phyloP scores from a whole-genome alignment of 176 grass and related monocot genomes.

The Bromus sterilis region DNA sequence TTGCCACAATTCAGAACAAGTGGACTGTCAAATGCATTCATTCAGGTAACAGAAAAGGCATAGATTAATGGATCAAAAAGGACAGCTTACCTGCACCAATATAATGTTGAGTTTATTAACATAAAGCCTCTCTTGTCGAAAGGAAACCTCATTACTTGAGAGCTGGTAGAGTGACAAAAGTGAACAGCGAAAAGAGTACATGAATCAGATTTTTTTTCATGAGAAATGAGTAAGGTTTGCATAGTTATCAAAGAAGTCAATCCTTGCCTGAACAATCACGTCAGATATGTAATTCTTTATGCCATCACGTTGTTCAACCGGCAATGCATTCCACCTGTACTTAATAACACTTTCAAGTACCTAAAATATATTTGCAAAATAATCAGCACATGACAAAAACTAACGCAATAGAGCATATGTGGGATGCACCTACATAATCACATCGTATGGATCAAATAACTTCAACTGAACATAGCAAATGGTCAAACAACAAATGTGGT shows the following conservation, averaged over 20 bases:
- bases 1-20: conserved; percentile 11
- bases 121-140: conserved; percentile 92
- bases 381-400: conserved; percentile 3
- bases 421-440: neutral
- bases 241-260: neutral
- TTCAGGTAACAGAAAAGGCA: neutral
- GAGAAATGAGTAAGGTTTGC: neutral
- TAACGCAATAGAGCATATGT: neutral
- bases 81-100: conserved; percentile 77
- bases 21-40: neutral
- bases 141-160: conserved; percentile 82
- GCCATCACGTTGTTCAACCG: conserved; percentile 89
- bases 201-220: conserved; percentile 12
- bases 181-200: neutral
- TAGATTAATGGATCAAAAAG: neutral
- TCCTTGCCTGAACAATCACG: conserved; percentile 83
- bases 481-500: neutral
- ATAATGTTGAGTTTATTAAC: conserved; percentile 99
- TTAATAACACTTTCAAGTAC: conserved; percentile 99
- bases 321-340: conserved; percentile 94
- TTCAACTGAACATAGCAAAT: neutral
- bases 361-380: conserved; percentile 40
- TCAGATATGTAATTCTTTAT: conserved; percentile 99
- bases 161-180: conserved; percentile 44
- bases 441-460: neutral